Evolutionary conservation across 371 early-diverging fungal species (phyloP).

Genomic region (Mortierella polycephala): DNA sequence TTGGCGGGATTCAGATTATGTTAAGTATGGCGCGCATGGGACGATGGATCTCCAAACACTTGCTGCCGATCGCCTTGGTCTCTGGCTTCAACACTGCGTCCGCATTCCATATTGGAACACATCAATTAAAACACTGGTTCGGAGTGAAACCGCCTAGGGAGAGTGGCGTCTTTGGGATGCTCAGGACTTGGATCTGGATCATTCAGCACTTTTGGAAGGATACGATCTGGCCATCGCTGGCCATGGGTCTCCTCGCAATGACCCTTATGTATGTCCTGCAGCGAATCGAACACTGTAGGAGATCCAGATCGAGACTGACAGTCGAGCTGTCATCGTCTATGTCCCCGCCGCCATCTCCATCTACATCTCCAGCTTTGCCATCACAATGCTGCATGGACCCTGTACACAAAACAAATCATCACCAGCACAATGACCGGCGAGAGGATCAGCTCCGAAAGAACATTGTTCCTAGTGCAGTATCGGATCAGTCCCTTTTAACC

Average conservation of each 20-base stretch:
- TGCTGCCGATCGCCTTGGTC: slow-evolving; percentile 58
- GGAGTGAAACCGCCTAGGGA: slow-evolving; percentile 55
- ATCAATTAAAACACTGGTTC: slow-evolving; percentile 60
- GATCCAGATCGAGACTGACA: slow-evolving; percentile 17
- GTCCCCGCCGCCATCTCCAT: too few species aligned
- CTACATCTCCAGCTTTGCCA: too few species aligned
- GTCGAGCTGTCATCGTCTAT: too few species aligned
- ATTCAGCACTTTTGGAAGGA: slow-evolving; percentile 18
- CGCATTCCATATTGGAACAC: slow-evolving; percentile 59
- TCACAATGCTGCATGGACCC: too few species aligned
- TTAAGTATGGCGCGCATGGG: slow-evolving; percentile 48
- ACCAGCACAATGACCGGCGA: too few species aligned
- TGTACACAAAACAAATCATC: too few species aligned
- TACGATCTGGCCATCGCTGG: slow-evolving; percentile 52
- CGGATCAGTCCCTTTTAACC: slow-evolving; percentile 31
- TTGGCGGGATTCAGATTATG: slow-evolving; percentile 50
- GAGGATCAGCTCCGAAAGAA: not conserved
- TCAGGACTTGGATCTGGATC: slow-evolving; percentile 55
- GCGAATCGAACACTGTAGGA: slow-evolving; percentile 28
- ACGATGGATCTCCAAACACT: slow-evolving; percentile 50
- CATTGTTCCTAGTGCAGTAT: slow-evolving; percentile 30
- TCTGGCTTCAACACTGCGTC: slow-evolving; percentile 62
- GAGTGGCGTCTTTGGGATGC: slow-evolving; percentile 47
- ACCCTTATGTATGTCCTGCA: slow-evolving; percentile 44
- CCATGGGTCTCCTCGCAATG: slow-evolving; percentile 40